phyloP scores from a whole-genome alignment of 257 asterid species.

The Ehretia macrophylla region DNA sequence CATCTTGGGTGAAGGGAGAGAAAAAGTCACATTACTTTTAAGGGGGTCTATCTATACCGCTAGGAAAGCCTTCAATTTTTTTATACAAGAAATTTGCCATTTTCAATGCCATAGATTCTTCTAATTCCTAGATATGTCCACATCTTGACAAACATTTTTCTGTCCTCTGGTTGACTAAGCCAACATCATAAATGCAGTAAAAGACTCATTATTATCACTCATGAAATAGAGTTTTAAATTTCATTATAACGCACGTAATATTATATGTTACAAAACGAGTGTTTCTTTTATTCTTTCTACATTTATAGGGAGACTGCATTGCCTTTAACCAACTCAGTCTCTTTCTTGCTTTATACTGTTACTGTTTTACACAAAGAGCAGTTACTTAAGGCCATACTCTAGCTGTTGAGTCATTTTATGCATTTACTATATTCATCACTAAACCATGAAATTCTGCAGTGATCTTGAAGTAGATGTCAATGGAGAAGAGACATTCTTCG shows the following conservation, averaged over 20 bases:
- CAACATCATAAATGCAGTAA: slow-evolving; percentile 7
- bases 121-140: slow-evolving; percentile 35
- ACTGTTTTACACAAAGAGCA: not conserved
- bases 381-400: not conserved
- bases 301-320: too few relatives aligned
- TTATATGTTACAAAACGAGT: too few relatives aligned
- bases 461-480: slow-evolving; percentile 59
- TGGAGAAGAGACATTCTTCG: slow-evolving; percentile 51
- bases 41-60: too few relatives aligned
- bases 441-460: slow-evolving; percentile 27
- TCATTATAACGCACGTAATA: too few relatives aligned
- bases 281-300: too few relatives aligned
- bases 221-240: too few relatives aligned
- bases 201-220: not conserved
- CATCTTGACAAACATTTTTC: slow-evolving; percentile 19
- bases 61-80: too few relatives aligned
- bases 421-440: not conserved
- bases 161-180: slow-evolving; percentile 21
- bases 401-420: slow-evolving; percentile 1
- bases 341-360: slow-evolving; percentile 1
- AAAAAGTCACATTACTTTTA: not conserved
- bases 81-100: not conserved
- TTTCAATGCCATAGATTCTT: slow-evolving; percentile 24
- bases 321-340: too few relatives aligned
- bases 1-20: not conserved